Conservation (phyloP, 23 red algal genomes). For the Gracilariopsis chorda region DNA sequence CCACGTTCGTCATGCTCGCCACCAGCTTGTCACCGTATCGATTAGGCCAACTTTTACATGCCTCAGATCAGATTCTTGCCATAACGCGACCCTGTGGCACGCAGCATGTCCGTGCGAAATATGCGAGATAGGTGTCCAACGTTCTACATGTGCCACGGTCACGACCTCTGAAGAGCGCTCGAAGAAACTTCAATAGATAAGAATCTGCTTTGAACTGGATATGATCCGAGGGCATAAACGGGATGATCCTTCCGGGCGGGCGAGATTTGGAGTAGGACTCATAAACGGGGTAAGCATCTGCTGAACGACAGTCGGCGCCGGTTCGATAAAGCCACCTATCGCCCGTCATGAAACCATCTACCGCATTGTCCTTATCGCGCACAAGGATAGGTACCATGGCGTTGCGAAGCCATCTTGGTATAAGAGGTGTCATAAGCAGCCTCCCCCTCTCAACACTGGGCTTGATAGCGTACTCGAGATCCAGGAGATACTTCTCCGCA, state of each 20-base stretch:
- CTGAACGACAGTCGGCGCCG: background rate
- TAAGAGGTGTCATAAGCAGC: slow-evolving; percentile 4
- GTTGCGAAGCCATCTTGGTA: background rate
- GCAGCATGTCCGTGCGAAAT: background rate
- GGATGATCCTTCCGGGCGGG: background rate
- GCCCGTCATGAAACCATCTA: slow-evolving; percentile 4
- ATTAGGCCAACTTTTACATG: background rate
- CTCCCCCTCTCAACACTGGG: background rate
- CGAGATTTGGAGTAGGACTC: background rate
- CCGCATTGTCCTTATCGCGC: background rate
- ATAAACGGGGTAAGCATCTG: background rate
- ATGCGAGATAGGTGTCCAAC: background rate
- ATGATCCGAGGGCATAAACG: background rate
- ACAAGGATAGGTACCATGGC: background rate
- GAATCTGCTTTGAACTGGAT: background rate
- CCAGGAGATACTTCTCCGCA: background rate
- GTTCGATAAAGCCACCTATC: background rate
- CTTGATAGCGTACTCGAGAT: background rate
- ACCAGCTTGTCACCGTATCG: background rate
- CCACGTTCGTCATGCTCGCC: background rate
- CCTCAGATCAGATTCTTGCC: background rate
- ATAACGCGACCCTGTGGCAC: background rate
- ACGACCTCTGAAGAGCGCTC: background rate
- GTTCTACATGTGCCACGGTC: background rate
- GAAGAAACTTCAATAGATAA: background rate